phyloP scores from a whole-genome alignment of 495 filamentous ascomycete species.

The Aspergillus homomorphus region DNA sequence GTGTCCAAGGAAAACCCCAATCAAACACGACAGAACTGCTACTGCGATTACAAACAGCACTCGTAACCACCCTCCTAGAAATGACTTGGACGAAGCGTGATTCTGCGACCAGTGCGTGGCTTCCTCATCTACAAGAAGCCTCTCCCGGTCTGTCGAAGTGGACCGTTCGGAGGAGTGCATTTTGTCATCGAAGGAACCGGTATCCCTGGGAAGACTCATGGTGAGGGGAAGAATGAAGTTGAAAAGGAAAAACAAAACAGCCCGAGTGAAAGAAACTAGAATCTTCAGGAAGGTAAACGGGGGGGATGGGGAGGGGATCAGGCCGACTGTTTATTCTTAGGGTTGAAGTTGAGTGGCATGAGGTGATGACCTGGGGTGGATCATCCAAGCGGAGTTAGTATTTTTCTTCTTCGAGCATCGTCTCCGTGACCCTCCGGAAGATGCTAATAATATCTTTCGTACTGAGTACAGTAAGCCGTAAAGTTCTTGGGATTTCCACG shows the following conservation, averaged over 20 bases:
- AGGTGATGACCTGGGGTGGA: too few relatives aligned
- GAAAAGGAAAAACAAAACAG: not conserved
- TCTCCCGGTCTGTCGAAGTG: not conserved
- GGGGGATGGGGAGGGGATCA: not conserved
- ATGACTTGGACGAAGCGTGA: not conserved
- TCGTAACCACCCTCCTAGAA: slow-evolving; percentile 7
- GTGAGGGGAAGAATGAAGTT: not conserved
- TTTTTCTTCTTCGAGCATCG: not conserved
- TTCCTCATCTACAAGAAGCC: slow-evolving; percentile 10
- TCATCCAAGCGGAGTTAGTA: too few relatives aligned
- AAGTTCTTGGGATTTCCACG: too few relatives aligned
- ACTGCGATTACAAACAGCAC: not conserved
- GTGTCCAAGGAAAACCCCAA: slow-evolving; percentile 10
- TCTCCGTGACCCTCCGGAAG: not conserved
- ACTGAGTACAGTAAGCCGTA: too few relatives aligned
- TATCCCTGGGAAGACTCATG: not conserved
- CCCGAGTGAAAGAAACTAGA: not conserved
- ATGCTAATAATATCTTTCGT: not conserved
- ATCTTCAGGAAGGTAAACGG: not conserved
- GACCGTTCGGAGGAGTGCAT: not conserved
- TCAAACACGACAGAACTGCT: slow-evolving; percentile 3
- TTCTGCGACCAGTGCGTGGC: slow-evolving; percentile 4
- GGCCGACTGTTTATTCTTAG: not conserved
- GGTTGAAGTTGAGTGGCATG: not conserved
- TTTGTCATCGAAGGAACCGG: slow-evolving; percentile 1